A percentile compares a stretch with the other conserved stretches of the same genome.
phyloP scores from a whole-genome alignment of 257 asterid species.

The Galeopsis tetrahit region DNA sequence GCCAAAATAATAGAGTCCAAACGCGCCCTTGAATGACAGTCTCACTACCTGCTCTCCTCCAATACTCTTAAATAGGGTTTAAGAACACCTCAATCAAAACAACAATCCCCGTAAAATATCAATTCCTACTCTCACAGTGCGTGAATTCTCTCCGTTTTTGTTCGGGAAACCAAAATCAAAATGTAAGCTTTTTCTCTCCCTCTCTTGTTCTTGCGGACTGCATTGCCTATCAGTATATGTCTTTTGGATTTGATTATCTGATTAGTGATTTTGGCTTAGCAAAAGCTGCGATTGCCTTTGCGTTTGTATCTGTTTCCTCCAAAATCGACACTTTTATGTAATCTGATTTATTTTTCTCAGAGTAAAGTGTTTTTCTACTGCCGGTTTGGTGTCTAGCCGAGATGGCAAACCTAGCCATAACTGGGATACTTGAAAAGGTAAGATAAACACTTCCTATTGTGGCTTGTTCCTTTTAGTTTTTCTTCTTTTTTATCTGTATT shows the following conservation, averaged over 20 bases:
- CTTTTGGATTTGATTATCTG: conserved; percentile 24
- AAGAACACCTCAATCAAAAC: conserved; percentile 29
- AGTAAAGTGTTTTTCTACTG: conserved; percentile 23
- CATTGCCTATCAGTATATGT: conserved; percentile 11
- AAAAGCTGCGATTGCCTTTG: conserved; percentile 8
- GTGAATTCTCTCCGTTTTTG: conserved; percentile 14
- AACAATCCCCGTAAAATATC: conserved; percentile 1
- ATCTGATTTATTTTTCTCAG: conserved; percentile 16
- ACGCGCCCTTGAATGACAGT: conserved; percentile 32
- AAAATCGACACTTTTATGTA: background rate
- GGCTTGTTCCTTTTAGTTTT: conserved; percentile 5
- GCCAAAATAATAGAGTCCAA: conserved; percentile 7
- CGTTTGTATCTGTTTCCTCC: background rate
- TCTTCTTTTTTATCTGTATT: background rate
- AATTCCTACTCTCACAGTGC: conserved; percentile 14
- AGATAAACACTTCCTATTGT: conserved; percentile 12
- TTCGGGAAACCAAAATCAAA: background rate
- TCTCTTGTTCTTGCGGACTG: background rate
- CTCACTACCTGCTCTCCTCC: conserved; percentile 12
- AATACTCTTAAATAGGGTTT: conserved; percentile 34
- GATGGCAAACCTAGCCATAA: conserved; percentile 47
- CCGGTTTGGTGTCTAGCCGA: conserved; percentile 30
- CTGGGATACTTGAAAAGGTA: conserved; percentile 89
- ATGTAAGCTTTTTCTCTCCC: background rate
- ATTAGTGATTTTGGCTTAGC: conserved; percentile 9